Percentiles rank a stretch among this genome's conserved stretches.
phyloP scores from a whole-genome alignment of 2,329 filamentous ascomycete genomes.

The Colletotrichum acutatum region DNA sequence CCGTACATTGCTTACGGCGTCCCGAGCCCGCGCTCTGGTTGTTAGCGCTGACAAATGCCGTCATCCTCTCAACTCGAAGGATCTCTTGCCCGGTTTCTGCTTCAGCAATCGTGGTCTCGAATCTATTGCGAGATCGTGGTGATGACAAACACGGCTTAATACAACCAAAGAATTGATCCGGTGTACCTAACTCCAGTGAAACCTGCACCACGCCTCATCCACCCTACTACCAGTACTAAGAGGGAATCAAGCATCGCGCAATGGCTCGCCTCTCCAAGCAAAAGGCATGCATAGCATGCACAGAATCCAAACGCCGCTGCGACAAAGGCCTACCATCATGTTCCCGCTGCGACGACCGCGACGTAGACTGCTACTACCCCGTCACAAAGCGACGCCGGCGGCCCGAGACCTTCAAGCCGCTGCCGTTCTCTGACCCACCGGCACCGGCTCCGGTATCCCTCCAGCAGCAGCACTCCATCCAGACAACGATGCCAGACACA shows the following conservation, averaged over 20 bases:
- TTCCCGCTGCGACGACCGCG: slow-evolving; percentile 42
- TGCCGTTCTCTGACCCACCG: not conserved
- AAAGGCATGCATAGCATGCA: slow-evolving; percentile 48
- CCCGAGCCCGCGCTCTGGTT: not conserved
- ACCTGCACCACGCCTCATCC: too few species aligned
- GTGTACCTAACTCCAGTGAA: too few species aligned
- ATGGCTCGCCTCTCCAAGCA: slow-evolving; percentile 30
- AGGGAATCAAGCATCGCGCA: not conserved
- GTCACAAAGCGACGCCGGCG: slow-evolving; percentile 9
- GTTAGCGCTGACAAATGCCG: slow-evolving; percentile 10
- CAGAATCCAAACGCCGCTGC: slow-evolving; percentile 49
- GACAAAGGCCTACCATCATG: slow-evolving; percentile 46
- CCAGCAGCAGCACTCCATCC: not conserved
- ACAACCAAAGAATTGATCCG: not conserved
- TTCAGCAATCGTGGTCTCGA: not conserved
- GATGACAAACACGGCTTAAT: not conserved
- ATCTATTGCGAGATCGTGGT: not conserved
- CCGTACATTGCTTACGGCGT: not conserved
- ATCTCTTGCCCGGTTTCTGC: not conserved
- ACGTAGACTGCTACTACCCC: slow-evolving; percentile 39
- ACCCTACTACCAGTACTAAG: too few species aligned
- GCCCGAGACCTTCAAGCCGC: not conserved
- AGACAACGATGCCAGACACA: not conserved
- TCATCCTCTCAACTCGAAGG: not conserved
- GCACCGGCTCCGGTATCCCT: not conserved